Evolutionary conservation across 441 rosid genomes (phyloP).

Genomic region (Erysimum pusillum): DNA sequence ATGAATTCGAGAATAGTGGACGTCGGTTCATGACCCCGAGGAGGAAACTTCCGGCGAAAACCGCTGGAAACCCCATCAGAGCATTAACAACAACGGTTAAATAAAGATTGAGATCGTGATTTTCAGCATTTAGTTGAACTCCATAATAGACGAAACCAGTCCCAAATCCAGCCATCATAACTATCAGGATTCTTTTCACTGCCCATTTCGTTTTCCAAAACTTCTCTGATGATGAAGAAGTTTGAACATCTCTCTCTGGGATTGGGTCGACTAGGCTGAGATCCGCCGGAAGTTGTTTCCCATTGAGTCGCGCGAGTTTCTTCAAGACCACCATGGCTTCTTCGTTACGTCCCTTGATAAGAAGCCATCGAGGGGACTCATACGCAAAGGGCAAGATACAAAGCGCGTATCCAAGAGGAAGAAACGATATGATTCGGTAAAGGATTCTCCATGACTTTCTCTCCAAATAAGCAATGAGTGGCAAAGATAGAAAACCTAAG

Average conservation of each 20-base stretch:
- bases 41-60: constrained; percentile 57
- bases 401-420: constrained; percentile 58
- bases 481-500: constrained; percentile 68
- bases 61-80: constrained; percentile 76
- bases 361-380: constrained; percentile 85
- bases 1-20: constrained; percentile 53
- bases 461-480: constrained; percentile 60
- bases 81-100: constrained; percentile 67
- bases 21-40: constrained; percentile 61
- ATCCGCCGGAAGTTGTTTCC: constrained; percentile 58
- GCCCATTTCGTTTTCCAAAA: constrained; percentile 75
- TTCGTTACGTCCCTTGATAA: constrained; percentile 52
- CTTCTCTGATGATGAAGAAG: constrained; percentile 44
- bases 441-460: constrained; percentile 64
- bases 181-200: constrained; percentile 53
- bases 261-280: constrained; percentile 51
- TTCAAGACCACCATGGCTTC: constrained; percentile 66
- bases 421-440: constrained; percentile 54
- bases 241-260: background rate
- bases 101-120: constrained; percentile 67
- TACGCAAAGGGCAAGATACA: constrained; percentile 57
- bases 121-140: constrained; percentile 67
- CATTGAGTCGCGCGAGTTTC: constrained; percentile 54
- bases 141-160: constrained; percentile 78
- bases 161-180: constrained; percentile 78